Evolutionary conservation across 306 rosid species (phyloP).

Genomic region (Oemleria cerasiformis): DNA sequence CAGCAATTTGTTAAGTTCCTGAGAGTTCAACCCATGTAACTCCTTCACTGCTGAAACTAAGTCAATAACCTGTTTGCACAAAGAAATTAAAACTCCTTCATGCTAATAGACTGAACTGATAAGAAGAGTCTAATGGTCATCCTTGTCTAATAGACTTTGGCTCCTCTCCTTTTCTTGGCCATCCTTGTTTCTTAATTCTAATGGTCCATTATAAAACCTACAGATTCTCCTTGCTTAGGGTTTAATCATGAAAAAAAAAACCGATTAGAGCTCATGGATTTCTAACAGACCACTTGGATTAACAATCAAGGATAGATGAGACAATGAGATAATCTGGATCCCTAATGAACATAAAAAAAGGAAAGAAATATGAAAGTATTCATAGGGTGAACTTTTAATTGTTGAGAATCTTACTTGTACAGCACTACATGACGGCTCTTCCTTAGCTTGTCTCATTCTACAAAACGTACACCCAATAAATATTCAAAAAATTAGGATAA

Average conservation of each 20-base stretch:
- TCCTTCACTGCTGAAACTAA: constrained; percentile 63
- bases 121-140: too few species aligned
- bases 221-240: background rate
- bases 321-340: background rate
- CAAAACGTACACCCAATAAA: constrained; percentile 29
- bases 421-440: constrained; percentile 51
- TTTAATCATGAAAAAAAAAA: background rate
- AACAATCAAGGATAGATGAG: background rate
- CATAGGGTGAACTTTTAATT: background rate
- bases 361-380: background rate
- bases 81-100: constrained; percentile 28
- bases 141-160: background rate
- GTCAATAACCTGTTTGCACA: constrained; percentile 58
- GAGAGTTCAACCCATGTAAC: constrained; percentile 58
- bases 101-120: background rate
- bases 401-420: constrained; percentile 51
- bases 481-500: background rate
- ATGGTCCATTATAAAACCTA: background rate
- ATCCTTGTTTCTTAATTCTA: background rate
- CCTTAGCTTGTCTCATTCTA: constrained; percentile 61
- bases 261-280: background rate
- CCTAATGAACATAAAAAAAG: background rate
- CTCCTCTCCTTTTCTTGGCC: background rate
- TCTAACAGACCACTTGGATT: background rate
- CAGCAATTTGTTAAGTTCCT: constrained; percentile 63